phyloP scores from a whole-genome alignment of 164 flowering plant genomes.

The Akebia trifoliata region DNA sequence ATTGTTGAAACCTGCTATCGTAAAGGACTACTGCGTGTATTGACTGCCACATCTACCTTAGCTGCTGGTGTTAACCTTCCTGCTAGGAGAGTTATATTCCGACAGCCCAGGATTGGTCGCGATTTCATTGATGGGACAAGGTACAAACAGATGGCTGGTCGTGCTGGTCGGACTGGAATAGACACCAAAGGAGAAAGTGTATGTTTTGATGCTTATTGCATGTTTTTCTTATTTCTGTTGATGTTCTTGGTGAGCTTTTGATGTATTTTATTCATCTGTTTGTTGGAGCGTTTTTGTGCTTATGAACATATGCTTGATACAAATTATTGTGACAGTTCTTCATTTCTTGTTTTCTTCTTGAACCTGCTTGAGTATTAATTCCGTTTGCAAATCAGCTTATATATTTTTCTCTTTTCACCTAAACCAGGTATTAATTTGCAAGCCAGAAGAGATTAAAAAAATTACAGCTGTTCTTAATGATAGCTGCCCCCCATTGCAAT shows the following conservation, averaged over 20 bases:
- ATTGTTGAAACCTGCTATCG: constrained; percentile 91
- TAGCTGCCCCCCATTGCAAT: constrained; percentile 75
- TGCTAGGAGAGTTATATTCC: constrained; percentile 93
- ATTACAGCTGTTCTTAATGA: constrained; percentile 65
- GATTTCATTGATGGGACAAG: constrained; percentile 94
- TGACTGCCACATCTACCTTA: constrained; percentile 93
- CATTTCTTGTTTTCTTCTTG: background rate
- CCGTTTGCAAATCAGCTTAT: background rate
- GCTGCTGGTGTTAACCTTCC: constrained; percentile 99
- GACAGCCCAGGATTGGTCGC: constrained; percentile 95
- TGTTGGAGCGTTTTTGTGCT: background rate
- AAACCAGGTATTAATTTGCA: constrained; percentile 78
- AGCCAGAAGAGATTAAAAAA: constrained; percentile 76
- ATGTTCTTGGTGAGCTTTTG: background rate
- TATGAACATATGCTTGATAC: background rate
- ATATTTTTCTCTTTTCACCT: constrained; percentile 11
- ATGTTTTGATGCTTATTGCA: constrained; percentile 25
- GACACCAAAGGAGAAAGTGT: constrained; percentile 99
- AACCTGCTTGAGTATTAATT: background rate
- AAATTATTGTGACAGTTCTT: background rate
- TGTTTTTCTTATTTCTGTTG: background rate
- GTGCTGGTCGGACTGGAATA: constrained; percentile 99
- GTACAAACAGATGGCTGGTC: constrained; percentile 96
- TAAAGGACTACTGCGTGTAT: constrained; percentile 76
- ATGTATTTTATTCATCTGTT: background rate